Percentiles rank a stretch among this genome's conserved stretches.
phyloP scores from a whole-genome alignment of 106 monocot species.

The Dendrobium officinale region DNA sequence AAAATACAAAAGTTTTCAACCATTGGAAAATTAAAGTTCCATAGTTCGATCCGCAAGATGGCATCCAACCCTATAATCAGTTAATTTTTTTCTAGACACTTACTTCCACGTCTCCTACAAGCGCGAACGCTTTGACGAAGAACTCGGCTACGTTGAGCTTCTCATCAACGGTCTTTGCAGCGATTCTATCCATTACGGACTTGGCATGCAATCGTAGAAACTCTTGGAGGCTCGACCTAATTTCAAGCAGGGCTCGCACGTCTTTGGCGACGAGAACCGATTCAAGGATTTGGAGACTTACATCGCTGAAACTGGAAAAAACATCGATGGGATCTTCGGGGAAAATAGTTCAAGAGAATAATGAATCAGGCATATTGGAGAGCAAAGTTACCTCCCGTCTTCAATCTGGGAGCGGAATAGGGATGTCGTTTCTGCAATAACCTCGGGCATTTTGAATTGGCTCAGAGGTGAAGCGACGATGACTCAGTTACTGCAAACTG shows the following conservation, averaged over 20 bases:
- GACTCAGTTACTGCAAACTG: no score
- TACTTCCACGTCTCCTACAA: constrained; percentile 78
- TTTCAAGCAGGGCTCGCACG: constrained; percentile 35
- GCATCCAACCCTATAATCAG: background rate
- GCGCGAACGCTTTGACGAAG: constrained; percentile 73
- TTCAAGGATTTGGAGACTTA: constrained; percentile 49
- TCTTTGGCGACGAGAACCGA: constrained; percentile 45
- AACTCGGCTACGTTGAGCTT: constrained; percentile 62
- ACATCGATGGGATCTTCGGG: background rate
- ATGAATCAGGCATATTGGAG: background rate
- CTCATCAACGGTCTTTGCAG: constrained; percentile 18
- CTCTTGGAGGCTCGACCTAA: constrained; percentile 32
- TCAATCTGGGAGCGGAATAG: constrained; percentile 26
- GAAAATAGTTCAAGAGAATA: background rate
- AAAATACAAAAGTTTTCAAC: no score
- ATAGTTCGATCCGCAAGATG: background rate
- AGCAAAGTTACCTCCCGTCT: constrained; percentile 22
- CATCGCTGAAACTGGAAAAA: constrained; percentile 36
- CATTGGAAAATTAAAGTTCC: background rate
- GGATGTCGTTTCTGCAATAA: constrained; percentile 11
- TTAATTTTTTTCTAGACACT: background rate
- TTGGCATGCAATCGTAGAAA: constrained; percentile 40
- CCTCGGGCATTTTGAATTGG: constrained; percentile 13
- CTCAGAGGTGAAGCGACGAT: background rate
- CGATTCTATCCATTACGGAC: constrained; percentile 26